Conservation (phyloP, 2,329 filamentous ascomycete species). For the Penicillium sp. region DNA sequence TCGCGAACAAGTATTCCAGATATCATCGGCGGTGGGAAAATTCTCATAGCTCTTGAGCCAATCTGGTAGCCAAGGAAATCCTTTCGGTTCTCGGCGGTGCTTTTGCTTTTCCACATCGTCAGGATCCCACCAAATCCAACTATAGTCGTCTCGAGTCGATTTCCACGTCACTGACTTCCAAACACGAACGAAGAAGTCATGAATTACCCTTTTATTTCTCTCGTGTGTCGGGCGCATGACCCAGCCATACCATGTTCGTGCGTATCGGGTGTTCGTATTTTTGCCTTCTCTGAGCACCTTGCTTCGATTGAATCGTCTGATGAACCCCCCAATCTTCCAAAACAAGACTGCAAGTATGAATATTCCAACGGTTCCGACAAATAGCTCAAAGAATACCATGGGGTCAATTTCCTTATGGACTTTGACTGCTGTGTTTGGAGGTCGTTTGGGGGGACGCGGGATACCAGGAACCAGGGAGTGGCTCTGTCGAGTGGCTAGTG, state of each 20-base stretch:
- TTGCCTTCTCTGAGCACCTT: constrained; percentile 37
- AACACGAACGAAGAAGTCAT: constrained; percentile 21
- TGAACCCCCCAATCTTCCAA: constrained; percentile 41
- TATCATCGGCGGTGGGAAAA: constrained; percentile 23
- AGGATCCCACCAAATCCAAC: constrained; percentile 46
- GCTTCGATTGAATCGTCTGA: constrained; percentile 38
- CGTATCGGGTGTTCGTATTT: constrained; percentile 34
- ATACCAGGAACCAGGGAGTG: constrained; percentile 26
- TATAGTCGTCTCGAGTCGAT: constrained; percentile 37
- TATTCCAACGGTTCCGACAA: constrained; percentile 39
- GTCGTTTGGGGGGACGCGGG: constrained; percentile 27
- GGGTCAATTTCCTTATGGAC: constrained; percentile 31
- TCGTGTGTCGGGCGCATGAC: constrained; percentile 35
- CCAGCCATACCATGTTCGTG: constrained; percentile 47
- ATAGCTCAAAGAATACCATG: constrained; percentile 34
- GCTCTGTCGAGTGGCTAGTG: constrained; percentile 27
- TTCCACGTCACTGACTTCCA: constrained; percentile 36
- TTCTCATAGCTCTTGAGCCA: constrained; percentile 31
- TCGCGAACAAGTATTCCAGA: constrained; percentile 27
- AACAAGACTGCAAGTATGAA: constrained; percentile 40
- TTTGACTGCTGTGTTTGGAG: constrained; percentile 22
- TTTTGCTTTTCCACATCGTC: constrained; percentile 26
- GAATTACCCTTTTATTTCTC: constrained; percentile 27
- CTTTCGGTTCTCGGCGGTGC: constrained; percentile 19
- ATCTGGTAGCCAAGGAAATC: constrained; percentile 27